Conservation (phyloP, 352 stramenopile species). For the Elongisporangium prolatum region DNA sequence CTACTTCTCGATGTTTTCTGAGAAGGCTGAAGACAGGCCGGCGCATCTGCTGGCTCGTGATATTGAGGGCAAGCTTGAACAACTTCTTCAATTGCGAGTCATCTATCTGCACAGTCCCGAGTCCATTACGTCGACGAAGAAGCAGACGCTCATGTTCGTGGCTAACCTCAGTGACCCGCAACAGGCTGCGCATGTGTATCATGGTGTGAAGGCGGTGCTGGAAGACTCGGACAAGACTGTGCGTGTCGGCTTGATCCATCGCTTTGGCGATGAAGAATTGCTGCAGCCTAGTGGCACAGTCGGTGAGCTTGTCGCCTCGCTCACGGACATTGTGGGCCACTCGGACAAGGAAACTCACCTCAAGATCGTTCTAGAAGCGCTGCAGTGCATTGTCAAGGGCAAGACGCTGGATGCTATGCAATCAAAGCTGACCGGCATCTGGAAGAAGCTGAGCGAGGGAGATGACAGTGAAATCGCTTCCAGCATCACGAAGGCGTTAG, state of each 20-base stretch:
- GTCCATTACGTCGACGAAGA: constrained; percentile 51
- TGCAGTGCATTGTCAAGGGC: constrained; percentile 49
- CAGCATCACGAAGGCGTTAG: constrained; percentile 19
- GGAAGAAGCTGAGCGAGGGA: constrained; percentile 21
- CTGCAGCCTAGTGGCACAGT: constrained; percentile 8
- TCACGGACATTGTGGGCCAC: constrained; percentile 43
- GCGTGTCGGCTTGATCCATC: constrained; percentile 56
- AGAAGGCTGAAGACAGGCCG: constrained; percentile 13
- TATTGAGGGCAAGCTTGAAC: constrained; percentile 51
- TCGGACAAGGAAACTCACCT: constrained; percentile 51
- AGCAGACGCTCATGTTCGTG: constrained; percentile 65
- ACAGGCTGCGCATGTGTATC: constrained; percentile 51
- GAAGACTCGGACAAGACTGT: constrained; percentile 62
- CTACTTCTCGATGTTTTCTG: constrained; percentile 64
- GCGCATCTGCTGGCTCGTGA: constrained; percentile 59
- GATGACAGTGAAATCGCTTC: constrained; percentile 6
- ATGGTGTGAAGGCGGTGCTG: constrained; percentile 53
- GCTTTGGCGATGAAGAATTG: constrained; percentile 14
- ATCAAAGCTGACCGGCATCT: constrained; percentile 42
- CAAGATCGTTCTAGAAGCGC: constrained; percentile 46
- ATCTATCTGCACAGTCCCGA: constrained; percentile 52
- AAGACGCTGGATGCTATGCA: constrained; percentile 45
- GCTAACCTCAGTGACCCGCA: constrained; percentile 43
- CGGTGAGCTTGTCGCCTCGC: constrained; percentile 41
- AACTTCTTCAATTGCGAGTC: constrained; percentile 34